Base-by-base conservation (phyloP, 371 early-diverging fungal genomes). In the Lichtheimia ramosa region DNA sequence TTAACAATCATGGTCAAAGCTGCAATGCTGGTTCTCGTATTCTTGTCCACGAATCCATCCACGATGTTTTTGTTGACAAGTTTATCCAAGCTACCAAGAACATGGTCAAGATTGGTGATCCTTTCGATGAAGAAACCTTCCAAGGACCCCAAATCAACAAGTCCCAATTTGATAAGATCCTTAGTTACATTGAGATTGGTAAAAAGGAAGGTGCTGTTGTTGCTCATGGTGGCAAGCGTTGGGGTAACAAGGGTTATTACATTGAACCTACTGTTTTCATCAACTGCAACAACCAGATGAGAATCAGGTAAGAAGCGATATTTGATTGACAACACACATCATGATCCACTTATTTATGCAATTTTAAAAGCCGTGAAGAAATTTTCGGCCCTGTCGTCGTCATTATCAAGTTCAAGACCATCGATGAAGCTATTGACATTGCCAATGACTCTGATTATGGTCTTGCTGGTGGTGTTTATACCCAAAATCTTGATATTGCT, bases 361-460 rank as follows among this genome's bases (percentile, higher is more conserved):
- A n/a, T n/a, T n/a, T n/a, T n/a, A n/a, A n/a, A n/a, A 89, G 88
- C 66, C 77, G 74, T 34, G 91, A 95, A 59, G 97, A 96, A 69
- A 88, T 96, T 58, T 96, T 96, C 82, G 97, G 97, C 2, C 97
- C 97, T 0, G 95, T 96, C 4, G 84, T 91, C 12, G 80, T 85
- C 25, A 88, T 95, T 46, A 75, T 79, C 58, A 89, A 88, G 28
- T 94, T 95, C 68, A 82, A 79, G 51, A 78, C 77, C 1, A 64
- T 89, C 5, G 90, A 93, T 18, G 94, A 94, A 59, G 95, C 86
- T 4, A 75, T 95, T 27, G 82, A 78, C 43, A 71, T 81, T 1
- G 94, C 93, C 51, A 91, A 93, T 70, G 83, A 85, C 51, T 87
- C 89, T 27, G 75, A 78, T 21, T 96, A 89, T 75, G 95, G 95